Evolutionary conservation across 495 filamentous ascomycete genomes (phyloP).

Genomic region (Hyaloscypha bicolor): DNA sequence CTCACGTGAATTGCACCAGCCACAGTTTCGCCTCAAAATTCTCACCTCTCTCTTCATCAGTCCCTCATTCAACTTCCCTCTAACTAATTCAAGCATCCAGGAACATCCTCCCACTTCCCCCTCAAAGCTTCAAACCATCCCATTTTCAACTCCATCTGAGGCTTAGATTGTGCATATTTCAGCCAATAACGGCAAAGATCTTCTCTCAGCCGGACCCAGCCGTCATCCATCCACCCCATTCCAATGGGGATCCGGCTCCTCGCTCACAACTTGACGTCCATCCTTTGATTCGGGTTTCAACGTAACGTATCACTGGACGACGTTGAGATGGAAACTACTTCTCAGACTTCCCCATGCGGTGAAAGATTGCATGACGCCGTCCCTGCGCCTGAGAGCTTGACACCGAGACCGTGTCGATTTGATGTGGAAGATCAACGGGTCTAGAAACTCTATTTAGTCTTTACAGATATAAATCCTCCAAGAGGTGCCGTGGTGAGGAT

Average conservation of each 20-base stretch:
- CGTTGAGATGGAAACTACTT: background rate
- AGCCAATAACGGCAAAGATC: constrained; percentile 2
- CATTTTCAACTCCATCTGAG: background rate
- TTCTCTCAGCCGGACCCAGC: background rate
- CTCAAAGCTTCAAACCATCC: background rate
- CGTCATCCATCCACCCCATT: background rate
- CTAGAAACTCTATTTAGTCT: background rate
- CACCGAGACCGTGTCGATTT: background rate
- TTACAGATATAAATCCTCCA: background rate
- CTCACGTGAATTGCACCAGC: background rate
- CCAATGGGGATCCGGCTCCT: background rate
- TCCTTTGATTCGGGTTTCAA: background rate
- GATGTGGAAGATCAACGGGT: background rate
- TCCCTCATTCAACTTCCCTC: no score
- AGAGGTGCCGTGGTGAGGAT: background rate
- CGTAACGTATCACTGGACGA: background rate
- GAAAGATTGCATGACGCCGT: background rate
- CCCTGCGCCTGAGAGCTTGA: background rate
- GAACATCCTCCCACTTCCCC: background rate
- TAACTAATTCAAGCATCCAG: background rate
- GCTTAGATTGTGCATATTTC: background rate
- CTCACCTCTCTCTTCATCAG: no score
- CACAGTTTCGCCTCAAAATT: no score
- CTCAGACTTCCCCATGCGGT: background rate
- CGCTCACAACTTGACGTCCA: background rate